Evolutionary conservation across 2,329 filamentous ascomycete species (phyloP), one percentile per base, ranked within the genome.

Genomic region (Penicillium sp.): DNA sequence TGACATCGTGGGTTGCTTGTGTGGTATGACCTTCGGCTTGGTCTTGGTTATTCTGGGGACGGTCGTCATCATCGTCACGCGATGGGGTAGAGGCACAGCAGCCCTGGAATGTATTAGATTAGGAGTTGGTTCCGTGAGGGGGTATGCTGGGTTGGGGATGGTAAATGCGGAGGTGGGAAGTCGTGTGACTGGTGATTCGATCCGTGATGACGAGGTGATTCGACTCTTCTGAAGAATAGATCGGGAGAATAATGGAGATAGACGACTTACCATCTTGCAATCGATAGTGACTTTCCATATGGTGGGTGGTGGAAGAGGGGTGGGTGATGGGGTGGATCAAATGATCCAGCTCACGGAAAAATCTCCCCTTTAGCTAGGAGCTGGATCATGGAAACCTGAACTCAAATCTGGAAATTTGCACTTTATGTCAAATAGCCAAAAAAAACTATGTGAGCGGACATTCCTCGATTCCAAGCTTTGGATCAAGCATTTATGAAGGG

Each of bases 1-100:
- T 46, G 26, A 54, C 48, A 41, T 54, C 42, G 33, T 58, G 25
- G 52, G 44, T 55, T 49, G 54, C 55, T 44, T 57, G 60, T 23
- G 63, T 53, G 43, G 58, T 60, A 52, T 58, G 58, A 49, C 69
- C 67, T 51, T 69, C 63, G 43, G 60, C 49, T 53, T 55, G 61
- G 49, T 58, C 62, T 49, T 55, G 54, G n/a, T 66, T 45, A 57
- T 70, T 64, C 15, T 62, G 63, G 33, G 62, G 49, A n/a, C n/a
- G n/a, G 54, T 63, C 61, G 51, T 64, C 48, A 51, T 63, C 57
- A 59, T 71, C 67, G 68, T 67, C 56, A 54, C 47, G 73, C 67
- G 72, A 72, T 59, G 62, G 60, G 22, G 60, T 58, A 53, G 73
- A 77, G 48, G 70, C 64, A 61, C 73, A 75, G 64, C 73, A 77